Evolutionary conservation across 345 rosid genomes (phyloP).

Genomic region (Euphorbia tirucalli): DNA sequence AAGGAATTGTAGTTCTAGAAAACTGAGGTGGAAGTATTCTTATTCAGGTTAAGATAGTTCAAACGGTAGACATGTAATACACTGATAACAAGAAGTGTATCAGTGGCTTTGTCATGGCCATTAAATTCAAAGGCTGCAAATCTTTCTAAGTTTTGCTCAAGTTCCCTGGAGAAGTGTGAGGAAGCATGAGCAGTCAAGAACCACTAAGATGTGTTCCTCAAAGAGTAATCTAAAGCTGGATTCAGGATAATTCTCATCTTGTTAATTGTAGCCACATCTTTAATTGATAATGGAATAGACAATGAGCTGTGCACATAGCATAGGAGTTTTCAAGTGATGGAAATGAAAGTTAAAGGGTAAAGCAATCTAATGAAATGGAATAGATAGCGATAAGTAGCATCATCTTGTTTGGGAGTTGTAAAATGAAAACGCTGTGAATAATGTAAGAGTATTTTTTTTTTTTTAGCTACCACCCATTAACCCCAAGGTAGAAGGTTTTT

Average conservation of each 20-base stretch:
- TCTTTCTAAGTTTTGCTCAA: neutral
- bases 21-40: slow-evolving; percentile 6
- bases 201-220: neutral
- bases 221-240: neutral
- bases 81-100: neutral
- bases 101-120: neutral
- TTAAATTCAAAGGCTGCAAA: neutral
- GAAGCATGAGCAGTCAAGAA: neutral
- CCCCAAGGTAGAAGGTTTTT: neutral
- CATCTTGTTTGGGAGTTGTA: neutral
- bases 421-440: neutral
- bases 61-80: neutral
- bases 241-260: neutral
- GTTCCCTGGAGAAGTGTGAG: neutral
- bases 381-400: neutral
- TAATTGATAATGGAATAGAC: neutral
- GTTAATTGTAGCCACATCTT: neutral
- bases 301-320: neutral
- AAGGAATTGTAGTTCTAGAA: neutral
- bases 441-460: neutral
- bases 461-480: neutral
- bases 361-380: neutral
- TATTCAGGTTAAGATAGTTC: neutral
- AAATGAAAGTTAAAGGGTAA: too few species aligned
- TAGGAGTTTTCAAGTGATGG: neutral